phyloP scores from a whole-genome alignment of 306 rosid genomes.

The Begonia fuchsioides region DNA sequence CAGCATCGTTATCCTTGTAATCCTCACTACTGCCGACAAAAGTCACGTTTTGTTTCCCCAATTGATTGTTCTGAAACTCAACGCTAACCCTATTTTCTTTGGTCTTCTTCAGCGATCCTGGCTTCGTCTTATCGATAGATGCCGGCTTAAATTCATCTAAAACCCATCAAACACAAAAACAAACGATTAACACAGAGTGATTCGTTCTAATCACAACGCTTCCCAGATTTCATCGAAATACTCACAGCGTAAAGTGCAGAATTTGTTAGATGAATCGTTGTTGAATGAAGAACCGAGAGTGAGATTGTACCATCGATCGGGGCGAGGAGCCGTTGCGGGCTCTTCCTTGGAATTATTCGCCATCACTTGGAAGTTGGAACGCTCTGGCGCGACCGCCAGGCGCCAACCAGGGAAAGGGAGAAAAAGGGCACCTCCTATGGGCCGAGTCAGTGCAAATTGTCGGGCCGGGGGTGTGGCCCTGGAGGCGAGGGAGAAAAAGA shows the following conservation, averaged over 20 bases:
- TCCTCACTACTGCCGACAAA: conserved; percentile 86
- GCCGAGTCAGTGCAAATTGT: no score
- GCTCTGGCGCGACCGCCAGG: conserved; percentile 2
- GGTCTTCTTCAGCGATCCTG: conserved; percentile 59
- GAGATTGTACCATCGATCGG: conserved; percentile 76
- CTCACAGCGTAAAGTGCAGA: conserved; percentile 89
- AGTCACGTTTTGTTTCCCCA: conserved; percentile 78
- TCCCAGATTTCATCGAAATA: conserved; percentile 7
- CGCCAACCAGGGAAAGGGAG: neutral
- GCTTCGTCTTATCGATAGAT: conserved; percentile 67
- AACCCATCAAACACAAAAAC: conserved; percentile 1
- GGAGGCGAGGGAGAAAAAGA: neutral
- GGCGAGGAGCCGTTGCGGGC: conserved; percentile 65
- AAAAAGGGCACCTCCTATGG: no score
- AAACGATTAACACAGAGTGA: conserved; percentile 3
- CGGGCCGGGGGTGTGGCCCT: no score
- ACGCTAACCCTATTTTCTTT: conserved; percentile 74
- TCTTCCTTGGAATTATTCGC: conserved; percentile 70
- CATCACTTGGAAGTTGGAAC: conserved; percentile 17
- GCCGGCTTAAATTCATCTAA: conserved; percentile 90
- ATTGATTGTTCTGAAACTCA: conserved; percentile 80
- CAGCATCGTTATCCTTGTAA: conserved; percentile 72
- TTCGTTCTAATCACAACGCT: no score
- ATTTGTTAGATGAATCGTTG: conserved; percentile 61
- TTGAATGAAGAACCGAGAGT: conserved; percentile 76